phyloP scores from a whole-genome alignment of 108 stramenopile genomes.

The Cyclotella atomus region DNA sequence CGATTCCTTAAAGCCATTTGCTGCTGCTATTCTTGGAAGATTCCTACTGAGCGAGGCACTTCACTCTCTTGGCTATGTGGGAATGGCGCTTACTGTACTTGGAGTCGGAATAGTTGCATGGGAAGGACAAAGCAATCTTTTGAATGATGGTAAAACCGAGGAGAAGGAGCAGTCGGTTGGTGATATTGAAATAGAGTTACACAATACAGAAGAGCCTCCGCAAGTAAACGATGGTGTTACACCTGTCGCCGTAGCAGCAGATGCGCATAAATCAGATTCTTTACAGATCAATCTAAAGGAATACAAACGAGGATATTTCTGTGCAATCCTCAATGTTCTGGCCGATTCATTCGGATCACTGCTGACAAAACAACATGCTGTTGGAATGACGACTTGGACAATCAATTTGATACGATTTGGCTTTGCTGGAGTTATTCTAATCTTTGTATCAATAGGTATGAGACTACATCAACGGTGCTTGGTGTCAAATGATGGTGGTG shows the following conservation, averaged over 20 bases:
- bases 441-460: constrained; percentile 50
- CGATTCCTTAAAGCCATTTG: constrained; percentile 86
- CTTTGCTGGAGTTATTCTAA: constrained; percentile 72
- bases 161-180: constrained; percentile 13
- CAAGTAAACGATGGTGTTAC: no score
- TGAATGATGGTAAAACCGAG: constrained; percentile 14
- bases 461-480: constrained; percentile 12
- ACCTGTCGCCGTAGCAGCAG: neutral
- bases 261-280: neutral
- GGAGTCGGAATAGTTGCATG: constrained; percentile 73
- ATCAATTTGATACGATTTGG: constrained; percentile 91
- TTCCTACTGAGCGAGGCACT: constrained; percentile 66
- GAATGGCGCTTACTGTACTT: constrained; percentile 66
- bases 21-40: constrained; percentile 80
- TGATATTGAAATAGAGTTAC: no score
- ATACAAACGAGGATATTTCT: constrained; percentile 57
- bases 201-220: no score
- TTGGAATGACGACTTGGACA: constrained; percentile 75
- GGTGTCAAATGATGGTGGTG: neutral
- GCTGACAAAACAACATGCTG: constrained; percentile 80
- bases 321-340: constrained; percentile 75
- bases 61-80: constrained; percentile 41
- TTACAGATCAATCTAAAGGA: constrained; percentile 4
- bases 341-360: constrained; percentile 76
- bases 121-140: constrained; percentile 41